Percentiles rank a stretch among this genome's conserved stretches.
These are phyloP conservation scores for Oropetium thomaeum DNA, from an alignment of 176 grass and related monocot species.

Conservation along the genomic window DNA sequence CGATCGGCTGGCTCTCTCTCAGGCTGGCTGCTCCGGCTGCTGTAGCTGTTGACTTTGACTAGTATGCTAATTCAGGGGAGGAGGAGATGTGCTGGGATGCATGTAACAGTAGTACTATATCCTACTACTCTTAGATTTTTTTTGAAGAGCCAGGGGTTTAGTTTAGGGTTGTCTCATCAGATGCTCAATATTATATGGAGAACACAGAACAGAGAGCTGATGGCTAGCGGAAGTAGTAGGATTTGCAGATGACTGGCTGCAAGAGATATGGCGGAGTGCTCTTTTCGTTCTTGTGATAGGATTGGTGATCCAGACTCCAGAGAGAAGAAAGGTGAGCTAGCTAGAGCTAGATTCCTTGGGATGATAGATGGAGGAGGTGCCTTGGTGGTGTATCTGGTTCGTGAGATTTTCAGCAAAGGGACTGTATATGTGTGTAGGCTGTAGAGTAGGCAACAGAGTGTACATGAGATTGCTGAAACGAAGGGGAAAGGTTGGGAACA, in stretches of 20 bases:
- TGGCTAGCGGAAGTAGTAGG: not conserved
- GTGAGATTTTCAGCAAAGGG: constrained; percentile 28
- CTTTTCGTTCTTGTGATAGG: not conserved
- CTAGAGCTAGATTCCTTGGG: not conserved
- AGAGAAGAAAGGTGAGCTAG: constrained; percentile 5
- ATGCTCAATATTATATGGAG: constrained; percentile 35
- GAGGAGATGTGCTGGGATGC: constrained; percentile 10
- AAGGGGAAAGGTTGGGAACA: constrained; percentile 10
- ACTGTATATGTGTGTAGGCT: not conserved
- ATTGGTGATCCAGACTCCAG: constrained; percentile 20
- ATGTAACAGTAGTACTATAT: constrained; percentile 28
- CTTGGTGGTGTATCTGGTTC: constrained; percentile 6
- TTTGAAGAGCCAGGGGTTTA: constrained; percentile 3
- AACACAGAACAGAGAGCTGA: constrained; percentile 4
- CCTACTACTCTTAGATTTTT: constrained; percentile 24
- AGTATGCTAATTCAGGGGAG: constrained; percentile 40
- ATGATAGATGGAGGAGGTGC: constrained; percentile 1
- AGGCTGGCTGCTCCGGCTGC: not conserved
- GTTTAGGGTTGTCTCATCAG: constrained; percentile 4
- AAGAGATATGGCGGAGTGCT: not conserved
- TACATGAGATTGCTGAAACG: not conserved
- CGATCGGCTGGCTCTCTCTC: not conserved
- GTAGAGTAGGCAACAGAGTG: constrained; percentile 24
- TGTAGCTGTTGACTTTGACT: constrained; percentile 50
- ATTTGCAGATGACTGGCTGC: constrained; percentile 13